Evolutionary conservation across 495 filamentous ascomycete species (phyloP), one percentile per base, ranked within the genome.

Genomic region (Penicillium maclennaniae): DNA sequence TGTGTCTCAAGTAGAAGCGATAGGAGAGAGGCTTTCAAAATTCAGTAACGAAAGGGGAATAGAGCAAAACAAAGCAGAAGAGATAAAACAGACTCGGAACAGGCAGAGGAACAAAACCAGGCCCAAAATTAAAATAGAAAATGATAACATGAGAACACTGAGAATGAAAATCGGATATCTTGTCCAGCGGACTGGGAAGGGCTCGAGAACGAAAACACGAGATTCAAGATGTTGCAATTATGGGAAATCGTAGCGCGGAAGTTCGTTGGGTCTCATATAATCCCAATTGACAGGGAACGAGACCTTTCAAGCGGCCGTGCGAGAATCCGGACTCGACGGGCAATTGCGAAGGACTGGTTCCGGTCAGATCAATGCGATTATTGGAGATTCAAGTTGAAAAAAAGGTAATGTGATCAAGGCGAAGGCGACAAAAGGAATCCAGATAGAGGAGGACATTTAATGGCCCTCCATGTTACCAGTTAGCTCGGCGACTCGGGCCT

Each of bases 401-500:
- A n/a, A 17, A n/a, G 23, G 36, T 34, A 20, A n/a, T 14, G 20
- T 25, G 47, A n/a, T 17, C 19, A 36, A 21, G 47, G 49, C 41
- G 49, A 53, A 60, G 55, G 53, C 21, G 41, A 52, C 41, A 46
- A 43, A 48, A 7, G 43, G 58, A 60, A 53, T 34, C 54, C 46
- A 16, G 31, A 39, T 26, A 16, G 34, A 39, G 20, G 34, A 17
- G 31, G 14, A 1, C 6, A 12, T 34, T 59, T 62, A 65, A n/a
- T 52, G 60, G 12, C 59, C 60, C 49, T 93, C 87, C 79, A 88
- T 85, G 69, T 86, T 87, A 53, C 87, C 87, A 12, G 95, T 98
- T 61, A 98, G 70, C 70, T 96, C 89, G 42, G 93, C 93, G 43
- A 98, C 95, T 34, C 93, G 82, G 49, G 95, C 95, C 73, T 97